phyloP scores from a whole-genome alignment of 192 early-diverging fungal genomes.

The Coemansia sp. region DNA sequence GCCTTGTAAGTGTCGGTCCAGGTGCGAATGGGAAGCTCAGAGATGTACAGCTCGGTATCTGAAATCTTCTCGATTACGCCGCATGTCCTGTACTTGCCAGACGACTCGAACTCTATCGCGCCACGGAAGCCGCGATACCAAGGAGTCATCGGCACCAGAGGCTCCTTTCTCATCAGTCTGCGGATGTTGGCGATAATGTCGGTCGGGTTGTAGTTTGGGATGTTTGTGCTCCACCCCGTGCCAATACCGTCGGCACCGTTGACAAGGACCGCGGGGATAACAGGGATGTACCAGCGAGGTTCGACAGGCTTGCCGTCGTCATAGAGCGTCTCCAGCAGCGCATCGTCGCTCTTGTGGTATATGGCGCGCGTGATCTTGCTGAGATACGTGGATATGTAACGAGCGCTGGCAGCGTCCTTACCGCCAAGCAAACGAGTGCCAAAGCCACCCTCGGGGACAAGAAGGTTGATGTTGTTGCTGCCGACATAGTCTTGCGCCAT shows the following conservation, averaged over 20 bases:
- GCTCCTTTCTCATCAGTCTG: conserved; percentile 74
- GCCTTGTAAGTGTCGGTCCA: conserved; percentile 94
- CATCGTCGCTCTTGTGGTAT: conserved; percentile 81
- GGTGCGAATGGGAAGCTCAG: conserved; percentile 82
- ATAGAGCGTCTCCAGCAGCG: conserved; percentile 74
- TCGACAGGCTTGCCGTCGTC: conserved; percentile 92
- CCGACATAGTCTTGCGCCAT: conserved; percentile 96
- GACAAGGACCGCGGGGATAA: conserved; percentile 91
- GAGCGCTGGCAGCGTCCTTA: conserved; percentile 92
- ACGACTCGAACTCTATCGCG: conserved; percentile 58
- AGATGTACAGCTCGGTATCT: conserved; percentile 76
- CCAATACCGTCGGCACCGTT: conserved; percentile 96
- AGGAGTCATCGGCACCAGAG: conserved; percentile 72
- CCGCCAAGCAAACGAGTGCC: conserved; percentile 88
- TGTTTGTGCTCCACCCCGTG: conserved; percentile 81
- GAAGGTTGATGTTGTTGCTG: conserved; percentile 87
- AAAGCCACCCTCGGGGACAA: conserved; percentile 87
- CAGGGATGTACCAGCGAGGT: conserved; percentile 94
- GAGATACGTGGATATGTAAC: conserved; percentile 91
- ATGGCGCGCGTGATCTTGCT: conserved; percentile 70
- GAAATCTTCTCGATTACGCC: conserved; percentile 72
- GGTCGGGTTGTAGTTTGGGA: conserved; percentile 84
- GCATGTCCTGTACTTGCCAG: conserved; percentile 64
- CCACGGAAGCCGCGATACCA: conserved; percentile 97
- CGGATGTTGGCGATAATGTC: conserved; percentile 88